phyloP scores from a whole-genome alignment of 2,329 filamentous ascomycete genomes.

The Venturia aucupariae region DNA sequence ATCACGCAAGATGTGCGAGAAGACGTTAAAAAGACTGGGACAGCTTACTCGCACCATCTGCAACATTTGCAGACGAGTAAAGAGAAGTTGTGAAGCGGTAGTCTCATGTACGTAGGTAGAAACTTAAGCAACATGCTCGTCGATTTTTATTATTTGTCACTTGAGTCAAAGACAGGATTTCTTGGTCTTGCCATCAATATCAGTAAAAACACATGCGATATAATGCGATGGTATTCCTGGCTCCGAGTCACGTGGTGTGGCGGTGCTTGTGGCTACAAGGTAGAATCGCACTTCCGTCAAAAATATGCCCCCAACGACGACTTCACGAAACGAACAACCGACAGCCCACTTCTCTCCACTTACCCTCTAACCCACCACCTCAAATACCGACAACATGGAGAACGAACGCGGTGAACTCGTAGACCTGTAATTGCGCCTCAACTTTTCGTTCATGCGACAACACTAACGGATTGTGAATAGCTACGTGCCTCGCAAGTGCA shows the following conservation, averaged over 20 bases:
- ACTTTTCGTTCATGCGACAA: constrained; percentile 15
- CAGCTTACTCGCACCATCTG: constrained; percentile 6
- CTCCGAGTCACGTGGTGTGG: neutral
- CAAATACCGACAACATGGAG: constrained; percentile 71
- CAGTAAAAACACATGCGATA: no score
- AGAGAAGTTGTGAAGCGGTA: neutral
- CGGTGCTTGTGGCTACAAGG: neutral
- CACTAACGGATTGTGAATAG: constrained; percentile 26
- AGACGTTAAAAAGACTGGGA: constrained; percentile 5
- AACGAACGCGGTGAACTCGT: constrained; percentile 99
- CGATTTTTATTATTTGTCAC: neutral
- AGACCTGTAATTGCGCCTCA: constrained; percentile 65
- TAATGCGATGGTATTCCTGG: no score
- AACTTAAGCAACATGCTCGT: neutral
- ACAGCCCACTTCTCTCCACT: neutral
- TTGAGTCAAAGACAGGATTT: no score
- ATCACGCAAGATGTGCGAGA: neutral
- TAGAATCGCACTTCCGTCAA: neutral
- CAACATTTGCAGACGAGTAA: constrained; percentile 10
- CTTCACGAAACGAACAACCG: neutral
- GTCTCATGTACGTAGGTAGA: no score
- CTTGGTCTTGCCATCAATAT: no score
- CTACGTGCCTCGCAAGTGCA: constrained; percentile 98
- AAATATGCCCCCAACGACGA: neutral
- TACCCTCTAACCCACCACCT: neutral